Evolutionary conservation across 495 filamentous ascomycete genomes (phyloP), one percentile per base, ranked within the genome.

Genomic region (Cercophora samala): DNA sequence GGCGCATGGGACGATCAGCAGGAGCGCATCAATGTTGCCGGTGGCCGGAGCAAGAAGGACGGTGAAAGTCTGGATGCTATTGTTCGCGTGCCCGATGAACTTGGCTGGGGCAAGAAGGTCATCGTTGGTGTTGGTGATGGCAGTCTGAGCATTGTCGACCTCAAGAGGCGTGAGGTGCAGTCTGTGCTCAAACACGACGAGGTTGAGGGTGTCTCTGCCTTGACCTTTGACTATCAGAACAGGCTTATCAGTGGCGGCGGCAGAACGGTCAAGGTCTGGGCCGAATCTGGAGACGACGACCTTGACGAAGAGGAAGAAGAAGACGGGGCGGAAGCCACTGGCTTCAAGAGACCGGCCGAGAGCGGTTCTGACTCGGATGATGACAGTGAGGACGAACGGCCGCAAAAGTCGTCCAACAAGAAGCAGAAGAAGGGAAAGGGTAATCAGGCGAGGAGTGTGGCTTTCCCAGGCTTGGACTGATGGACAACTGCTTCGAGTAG

Each of bases 1-100:
- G 95, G 93, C 1, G 84, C 88, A 1, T 98, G 95, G 93, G 93
- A 96, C 71, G 93, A 97, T 77, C 92, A 96, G 75, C 91, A 95
- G 68, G 92, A 96, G 75, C 86, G 92, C 4, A 88, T 98, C 66
- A 85, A 90, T 59, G 84, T 97, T 9, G 84, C 88, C 63, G 77
- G 82, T 21, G 85, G 83, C 8, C 87, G 84, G 51, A 85, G 79
- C 19, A 88, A 85, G 32, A 83, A 83, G 24, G 81, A 82, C 19
- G 81, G 72, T 52, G 92, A 93, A 69, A 88, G 88, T 55, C 74
- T 96, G 51, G 93, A 97, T 74, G 82, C 86, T 21, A 77, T 96
- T 71, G 80, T 87, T 2, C 78, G 86, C 21, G 80, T 90, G 11
- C 90, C 91, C 0, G 87, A 89, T 21, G 84, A 83, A 56, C 74